Evolutionary conservation across 257 asterid species (phyloP).

Genomic region (Nicotiana tomentosiformis): DNA sequence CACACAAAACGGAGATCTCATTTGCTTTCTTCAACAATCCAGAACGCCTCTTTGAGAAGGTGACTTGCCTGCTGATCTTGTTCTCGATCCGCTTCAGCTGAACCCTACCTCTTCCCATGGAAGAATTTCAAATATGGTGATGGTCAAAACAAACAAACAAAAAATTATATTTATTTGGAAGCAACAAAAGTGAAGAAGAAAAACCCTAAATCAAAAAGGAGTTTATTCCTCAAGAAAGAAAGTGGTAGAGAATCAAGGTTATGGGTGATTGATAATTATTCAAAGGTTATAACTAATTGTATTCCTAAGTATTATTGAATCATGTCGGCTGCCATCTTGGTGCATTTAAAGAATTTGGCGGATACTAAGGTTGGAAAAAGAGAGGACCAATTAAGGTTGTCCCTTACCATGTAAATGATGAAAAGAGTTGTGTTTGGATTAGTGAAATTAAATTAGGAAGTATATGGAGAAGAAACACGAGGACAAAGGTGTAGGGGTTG

Average conservation of each 20-base stretch:
- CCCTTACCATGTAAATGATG: background rate
- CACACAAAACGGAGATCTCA: slow-evolving; percentile 77
- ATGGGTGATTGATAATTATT: no score
- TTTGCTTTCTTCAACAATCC: slow-evolving; percentile 72
- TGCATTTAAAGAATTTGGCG: background rate
- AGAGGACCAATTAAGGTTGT: background rate
- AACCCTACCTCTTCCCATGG: slow-evolving; percentile 76
- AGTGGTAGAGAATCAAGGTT: background rate
- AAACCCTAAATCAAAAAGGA: background rate
- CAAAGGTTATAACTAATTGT: no score
- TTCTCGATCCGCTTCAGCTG: slow-evolving; percentile 68
- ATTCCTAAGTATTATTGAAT: background rate
- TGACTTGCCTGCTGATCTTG: slow-evolving; percentile 75
- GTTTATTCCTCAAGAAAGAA: background rate
- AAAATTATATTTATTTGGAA: background rate
- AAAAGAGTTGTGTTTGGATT: background rate
- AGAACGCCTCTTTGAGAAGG: slow-evolving; percentile 66
- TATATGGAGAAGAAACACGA: background rate
- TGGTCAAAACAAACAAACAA: no score
- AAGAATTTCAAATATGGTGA: background rate
- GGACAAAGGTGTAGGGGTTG: background rate
- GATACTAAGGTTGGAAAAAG: background rate
- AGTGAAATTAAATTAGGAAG: background rate
- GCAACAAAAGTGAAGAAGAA: background rate
- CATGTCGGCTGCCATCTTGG: background rate